Base-by-base conservation (phyloP, 495 filamentous ascomycete species). In the Penicillium parvum region DNA sequence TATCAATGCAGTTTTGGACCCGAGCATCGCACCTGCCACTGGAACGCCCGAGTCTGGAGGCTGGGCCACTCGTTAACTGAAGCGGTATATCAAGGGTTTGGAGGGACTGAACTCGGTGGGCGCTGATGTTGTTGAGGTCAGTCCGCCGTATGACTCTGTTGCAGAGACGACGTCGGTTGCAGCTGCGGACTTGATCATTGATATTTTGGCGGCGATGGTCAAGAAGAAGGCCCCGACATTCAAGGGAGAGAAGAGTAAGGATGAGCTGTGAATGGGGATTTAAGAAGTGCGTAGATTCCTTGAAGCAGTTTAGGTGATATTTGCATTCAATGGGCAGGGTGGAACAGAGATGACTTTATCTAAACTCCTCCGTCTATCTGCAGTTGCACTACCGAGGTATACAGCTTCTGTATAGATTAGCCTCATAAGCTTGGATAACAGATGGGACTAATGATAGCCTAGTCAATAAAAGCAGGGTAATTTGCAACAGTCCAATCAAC, bases 131-230 rank as follows among this genome's bases (percentile, higher is more conserved):
- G 71, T 75, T 18, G 72, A 76, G 46, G 72, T 76, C 7, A 66
- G 66, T 21, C 73, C 74, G 6, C 62, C 72, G 26, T 75, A 75
- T 50, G 72, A 75, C 47, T 68, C 63, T 15, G 38, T 54, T 1
- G 74, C 71, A 8, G 71, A 76, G 52, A 73, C 63, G 6, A 75
- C 73, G 0, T 58, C 61, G 1, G 52, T 77, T 5, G 71, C 73
- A 6, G 71, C 72, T 1, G 71, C 73, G 2, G 69, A 75, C 29
- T 39, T 56, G 40, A 60, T 60, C 16, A 44, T 60, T 12, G 52
- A 60, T 50, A 56, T 56, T 12, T 33, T 56, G 30, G 52, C 52
- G n/a, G 53, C 56, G 5, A 60, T 60, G 52, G 37, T 35, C 1
- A 56, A 53, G 26, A 54, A 54, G 27, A 43, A 29, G 25, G 10